These are phyloP conservation scores for Pleurotus platypus DNA, from an alignment of 768 basidiomycete species.

Conservation along the genomic window DNA sequence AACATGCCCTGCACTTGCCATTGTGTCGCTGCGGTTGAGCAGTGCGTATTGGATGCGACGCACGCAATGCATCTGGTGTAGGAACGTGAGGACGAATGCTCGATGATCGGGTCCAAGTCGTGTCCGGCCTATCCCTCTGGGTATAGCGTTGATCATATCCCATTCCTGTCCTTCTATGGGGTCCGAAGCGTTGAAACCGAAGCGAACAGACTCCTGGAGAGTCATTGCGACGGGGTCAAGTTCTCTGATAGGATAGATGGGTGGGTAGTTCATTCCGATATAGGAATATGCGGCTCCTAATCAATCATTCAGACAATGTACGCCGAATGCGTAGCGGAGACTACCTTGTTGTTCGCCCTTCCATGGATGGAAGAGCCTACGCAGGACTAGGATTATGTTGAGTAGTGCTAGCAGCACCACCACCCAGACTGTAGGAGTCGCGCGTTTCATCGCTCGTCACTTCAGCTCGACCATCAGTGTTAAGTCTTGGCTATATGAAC, in stretches of 20 bases:
- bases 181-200: constrained; percentile 13
- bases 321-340: neutral
- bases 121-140: constrained; percentile 17
- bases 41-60: constrained; percentile 14
- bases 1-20: constrained; percentile 17
- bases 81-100: constrained; percentile 17
- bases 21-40: constrained; percentile 11
- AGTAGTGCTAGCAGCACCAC: neutral
- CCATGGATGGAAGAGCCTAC: neutral
- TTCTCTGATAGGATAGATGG: neutral
- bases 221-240: constrained; percentile 11
- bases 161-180: constrained; percentile 9
- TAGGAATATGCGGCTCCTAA: constrained; percentile 2
- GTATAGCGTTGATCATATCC: constrained; percentile 8
- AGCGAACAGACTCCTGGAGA: constrained; percentile 17
- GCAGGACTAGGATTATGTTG: neutral
- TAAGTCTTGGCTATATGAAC: neutral
- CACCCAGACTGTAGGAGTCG: neutral
- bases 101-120: constrained; percentile 20
- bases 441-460: neutral
- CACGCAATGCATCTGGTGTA: constrained; percentile 25
- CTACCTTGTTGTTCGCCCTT: neutral
- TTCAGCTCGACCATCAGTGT: neutral
- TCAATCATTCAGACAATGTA: neutral
- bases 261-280: constrained; percentile 5